Conservation (phyloP, 306 rosid genomes). For the Quercus glauca region DNA sequence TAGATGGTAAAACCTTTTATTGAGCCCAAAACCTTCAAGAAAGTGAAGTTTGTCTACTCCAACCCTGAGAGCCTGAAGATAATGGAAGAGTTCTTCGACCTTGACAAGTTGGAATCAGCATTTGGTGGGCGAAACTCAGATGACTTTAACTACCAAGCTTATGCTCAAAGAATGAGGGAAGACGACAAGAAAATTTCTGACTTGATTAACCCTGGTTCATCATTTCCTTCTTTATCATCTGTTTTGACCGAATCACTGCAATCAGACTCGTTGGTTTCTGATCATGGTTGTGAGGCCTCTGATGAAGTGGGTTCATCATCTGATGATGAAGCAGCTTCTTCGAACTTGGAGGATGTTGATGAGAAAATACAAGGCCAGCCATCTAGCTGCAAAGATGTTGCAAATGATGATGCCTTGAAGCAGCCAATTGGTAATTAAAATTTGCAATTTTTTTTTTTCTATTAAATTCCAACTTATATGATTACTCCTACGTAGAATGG, state of each 20-base stretch:
- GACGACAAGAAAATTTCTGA: slow-evolving; percentile 48
- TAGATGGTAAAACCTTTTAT: slow-evolving; percentile 84
- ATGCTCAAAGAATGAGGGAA: slow-evolving; percentile 54
- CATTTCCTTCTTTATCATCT: slow-evolving; percentile 21
- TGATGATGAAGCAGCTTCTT: slow-evolving; percentile 23
- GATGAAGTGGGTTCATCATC: slow-evolving; percentile 10
- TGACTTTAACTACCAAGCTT: slow-evolving; percentile 45
- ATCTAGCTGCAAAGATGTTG: slow-evolving; percentile 14
- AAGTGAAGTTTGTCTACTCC: slow-evolving; percentile 69
- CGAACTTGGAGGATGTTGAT: slow-evolving; percentile 23
- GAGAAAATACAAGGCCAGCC: slow-evolving; percentile 1
- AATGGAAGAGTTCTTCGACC: slow-evolving; percentile 61
- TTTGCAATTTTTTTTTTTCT: background rate
- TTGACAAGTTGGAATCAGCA: slow-evolving; percentile 53
- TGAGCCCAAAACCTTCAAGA: slow-evolving; percentile 61
- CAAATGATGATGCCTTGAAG: slow-evolving; percentile 18
- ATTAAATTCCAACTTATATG: too few relatives aligned
- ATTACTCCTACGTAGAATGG: too few relatives aligned
- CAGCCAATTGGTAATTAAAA: background rate
- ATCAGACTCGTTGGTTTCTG: slow-evolving; percentile 13
- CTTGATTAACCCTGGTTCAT: slow-evolving; percentile 31
- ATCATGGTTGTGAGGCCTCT: slow-evolving; percentile 29
- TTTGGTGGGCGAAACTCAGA: slow-evolving; percentile 59
- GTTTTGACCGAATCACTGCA: slow-evolving; percentile 22
- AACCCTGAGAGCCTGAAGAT: slow-evolving; percentile 51